A percentile compares a stretch with the other conserved stretches of the same genome.
Conservation (phyloP, 345 rosid species). For the Salix caprea region DNA sequence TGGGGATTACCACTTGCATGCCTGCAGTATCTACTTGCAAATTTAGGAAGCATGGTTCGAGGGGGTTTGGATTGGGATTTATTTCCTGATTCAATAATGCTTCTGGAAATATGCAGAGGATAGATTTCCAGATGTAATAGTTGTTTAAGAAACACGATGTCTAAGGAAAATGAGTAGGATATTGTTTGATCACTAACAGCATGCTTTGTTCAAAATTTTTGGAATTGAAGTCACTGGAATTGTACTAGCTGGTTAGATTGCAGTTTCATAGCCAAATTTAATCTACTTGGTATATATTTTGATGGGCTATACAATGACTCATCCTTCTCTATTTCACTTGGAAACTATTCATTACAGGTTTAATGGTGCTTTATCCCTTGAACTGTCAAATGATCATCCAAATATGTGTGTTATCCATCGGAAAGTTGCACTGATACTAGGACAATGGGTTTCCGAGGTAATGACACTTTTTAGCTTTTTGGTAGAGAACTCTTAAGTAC, state of each 20-base stretch:
- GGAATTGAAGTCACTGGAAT: not conserved
- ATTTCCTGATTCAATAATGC: no score
- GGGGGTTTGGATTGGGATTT: no score
- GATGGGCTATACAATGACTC: not conserved
- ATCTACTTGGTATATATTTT: not conserved
- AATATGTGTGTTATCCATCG: slow-evolving; percentile 89
- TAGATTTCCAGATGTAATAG: no score
- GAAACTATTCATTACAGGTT: slow-evolving; percentile 54
- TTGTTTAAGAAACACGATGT: no score
- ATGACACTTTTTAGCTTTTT: slow-evolving; percentile 7
- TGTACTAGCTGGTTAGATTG: not conserved
- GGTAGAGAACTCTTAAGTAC: not conserved
- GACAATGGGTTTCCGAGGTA: slow-evolving; percentile 99
- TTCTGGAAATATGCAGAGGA: no score
- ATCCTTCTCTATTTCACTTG: not conserved
- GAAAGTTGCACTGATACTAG: slow-evolving; percentile 88
- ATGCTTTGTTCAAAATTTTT: no score
- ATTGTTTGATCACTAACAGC: no score
- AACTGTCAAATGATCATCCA: slow-evolving; percentile 85
- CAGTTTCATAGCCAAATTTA: not conserved
- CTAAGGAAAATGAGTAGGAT: no score
- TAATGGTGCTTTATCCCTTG: slow-evolving; percentile 82
- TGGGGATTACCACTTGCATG: no score
- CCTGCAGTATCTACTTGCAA: not conserved
- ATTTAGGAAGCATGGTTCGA: no score